Evolutionary conservation across 495 filamentous ascomycete genomes (phyloP).

Genomic region (Endocarpon pusillum): DNA sequence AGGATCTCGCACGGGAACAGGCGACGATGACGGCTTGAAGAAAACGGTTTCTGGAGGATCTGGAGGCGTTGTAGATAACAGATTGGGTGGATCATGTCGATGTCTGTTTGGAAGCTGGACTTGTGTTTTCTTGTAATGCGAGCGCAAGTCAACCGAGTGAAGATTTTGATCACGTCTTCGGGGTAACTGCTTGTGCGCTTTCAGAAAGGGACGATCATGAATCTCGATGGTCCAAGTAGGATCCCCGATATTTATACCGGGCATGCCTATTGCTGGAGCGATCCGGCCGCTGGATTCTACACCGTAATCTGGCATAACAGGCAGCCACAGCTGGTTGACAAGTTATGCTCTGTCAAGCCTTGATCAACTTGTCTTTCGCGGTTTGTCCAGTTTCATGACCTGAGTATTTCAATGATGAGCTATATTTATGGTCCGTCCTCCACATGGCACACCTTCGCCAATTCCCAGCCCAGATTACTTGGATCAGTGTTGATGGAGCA

Average conservation of each 20-base stretch:
- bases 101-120: slow-evolving; percentile 8
- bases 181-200: slow-evolving; percentile 30
- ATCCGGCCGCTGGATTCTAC: no score
- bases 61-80: slow-evolving; percentile 4
- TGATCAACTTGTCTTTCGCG: no score
- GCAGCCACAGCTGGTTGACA: no score
- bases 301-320: no score
- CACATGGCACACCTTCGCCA: no score
- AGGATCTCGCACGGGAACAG: slow-evolving; percentile 8
- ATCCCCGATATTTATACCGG: neutral
- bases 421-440: no score
- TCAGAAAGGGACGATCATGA: slow-evolving; percentile 20
- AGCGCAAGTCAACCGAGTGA: slow-evolving; percentile 3
- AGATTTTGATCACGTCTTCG: slow-evolving; percentile 17
- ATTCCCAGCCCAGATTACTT: no score
- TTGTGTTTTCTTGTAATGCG: slow-evolving; percentile 2
- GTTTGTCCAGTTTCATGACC: no score
- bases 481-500: no score
- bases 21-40: no score
- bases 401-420: no score
- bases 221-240: neutral
- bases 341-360: no score
- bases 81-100: slow-evolving; percentile 10
- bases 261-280: slow-evolving; percentile 1
- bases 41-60: slow-evolving; percentile 10